These are phyloP conservation scores for Glycyrrhiza uralensis DNA, from an alignment of 306 rosid genomes.

Conservation along the genomic window DNA sequence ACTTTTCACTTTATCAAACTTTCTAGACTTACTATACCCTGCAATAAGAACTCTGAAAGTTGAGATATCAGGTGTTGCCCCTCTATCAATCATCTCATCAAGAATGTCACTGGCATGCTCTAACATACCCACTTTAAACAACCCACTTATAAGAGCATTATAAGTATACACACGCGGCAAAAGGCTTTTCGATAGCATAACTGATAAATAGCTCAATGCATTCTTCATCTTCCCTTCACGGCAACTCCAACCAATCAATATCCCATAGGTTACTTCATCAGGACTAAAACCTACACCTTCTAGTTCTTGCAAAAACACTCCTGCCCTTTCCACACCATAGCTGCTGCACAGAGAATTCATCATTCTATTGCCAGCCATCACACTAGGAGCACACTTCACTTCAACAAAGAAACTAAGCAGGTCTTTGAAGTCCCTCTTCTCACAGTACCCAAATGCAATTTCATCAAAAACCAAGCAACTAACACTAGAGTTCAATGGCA, in stretches of 20 bases:
- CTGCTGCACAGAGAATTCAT: constrained; percentile 49
- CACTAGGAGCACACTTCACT: constrained; percentile 50
- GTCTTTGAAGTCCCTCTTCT: constrained; percentile 79
- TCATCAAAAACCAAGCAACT: constrained; percentile 53
- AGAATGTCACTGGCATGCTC: constrained; percentile 48
- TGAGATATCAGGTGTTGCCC: constrained; percentile 51
- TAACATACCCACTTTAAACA: constrained; percentile 64
- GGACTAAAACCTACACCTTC: constrained; percentile 56
- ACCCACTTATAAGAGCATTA: constrained; percentile 70
- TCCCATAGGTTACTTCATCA: constrained; percentile 74
- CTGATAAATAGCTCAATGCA: constrained; percentile 55
- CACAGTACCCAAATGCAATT: constrained; percentile 76
- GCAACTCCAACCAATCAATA: constrained; percentile 86
- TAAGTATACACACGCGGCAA: constrained; percentile 53
- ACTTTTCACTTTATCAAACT: constrained; percentile 59
- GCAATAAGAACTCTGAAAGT: constrained; percentile 75
- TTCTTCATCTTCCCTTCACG: constrained; percentile 50
- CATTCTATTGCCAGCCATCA: constrained; percentile 61
- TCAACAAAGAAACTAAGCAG: constrained; percentile 69
- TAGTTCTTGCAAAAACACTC: constrained; percentile 48
- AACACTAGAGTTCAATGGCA: constrained; percentile 39
- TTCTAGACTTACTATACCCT: constrained; percentile 74
- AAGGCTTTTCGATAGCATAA: constrained; percentile 44
- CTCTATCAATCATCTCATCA: constrained; percentile 81
- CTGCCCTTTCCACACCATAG: constrained; percentile 60